Evolutionary conservation across 2,329 filamentous ascomycete species (phyloP), one percentile per base, ranked within the genome.

Genomic region (Diaporthe sp.): DNA sequence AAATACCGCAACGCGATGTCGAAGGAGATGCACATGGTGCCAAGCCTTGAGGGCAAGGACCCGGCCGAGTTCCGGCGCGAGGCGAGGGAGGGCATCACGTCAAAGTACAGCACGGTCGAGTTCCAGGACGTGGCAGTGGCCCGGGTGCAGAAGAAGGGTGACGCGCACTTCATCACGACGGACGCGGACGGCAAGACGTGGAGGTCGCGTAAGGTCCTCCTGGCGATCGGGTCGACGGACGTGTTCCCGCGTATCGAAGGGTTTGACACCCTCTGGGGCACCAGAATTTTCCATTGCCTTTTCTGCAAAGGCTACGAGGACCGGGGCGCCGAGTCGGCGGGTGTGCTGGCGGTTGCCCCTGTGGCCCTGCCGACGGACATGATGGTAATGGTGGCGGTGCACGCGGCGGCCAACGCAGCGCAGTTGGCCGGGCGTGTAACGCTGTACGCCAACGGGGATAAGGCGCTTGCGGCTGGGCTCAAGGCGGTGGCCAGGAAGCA

Each of bases 271-370:
- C 88, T 88, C 73, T 92, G 89, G 89, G 88, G 83, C 8, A 58
- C 68, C 62, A 58, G 49, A 44, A 87, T 86, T 59, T 92, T 89
- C 77, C 89, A 92, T 78, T 92, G 90, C 77, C 85, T 92, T 0
- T 91, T 88, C 78, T 92, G 90, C 80, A 86, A 92, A 77, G 90
- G 90, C 13, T 92, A 86, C 79, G 90, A 92, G 77, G 88, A 92
- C 69, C 84, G 87, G 10, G 88, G 87, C 3, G 79, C 81, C 3
- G 78, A 82, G 1, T 86, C 86, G 0, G 85, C 84, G 0, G 89
- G 88, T 1, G 79, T 91, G 6, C 83, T 91, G 3, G 87, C 86
- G 1, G 82, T 83, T 1, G 65, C 65, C 0, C 65, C 65, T 13
- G 65, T 69, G n/a, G 46, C 65, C 6, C 65, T 15, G 86, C 65